Evolutionary conservation across 2,329 filamentous ascomycete genomes (phyloP).

Genomic region (Mollisiaceae sp.): DNA sequence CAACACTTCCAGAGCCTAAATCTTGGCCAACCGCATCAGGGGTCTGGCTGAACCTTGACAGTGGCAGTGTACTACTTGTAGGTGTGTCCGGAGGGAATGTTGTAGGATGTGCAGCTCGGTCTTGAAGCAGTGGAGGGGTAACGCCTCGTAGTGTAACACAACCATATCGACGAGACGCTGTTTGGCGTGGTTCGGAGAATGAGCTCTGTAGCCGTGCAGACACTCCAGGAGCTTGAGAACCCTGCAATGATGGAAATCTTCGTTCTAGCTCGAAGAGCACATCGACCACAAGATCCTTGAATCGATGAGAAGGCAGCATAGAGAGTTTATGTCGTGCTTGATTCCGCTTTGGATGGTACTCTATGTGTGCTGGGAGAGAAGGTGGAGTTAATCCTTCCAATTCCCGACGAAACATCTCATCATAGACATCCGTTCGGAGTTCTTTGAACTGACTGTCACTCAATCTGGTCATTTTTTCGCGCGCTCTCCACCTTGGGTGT

Average conservation of each 20-base stretch:
- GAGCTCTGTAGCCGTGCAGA: neutral
- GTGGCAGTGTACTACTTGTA: neutral
- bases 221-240: neutral
- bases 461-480: slow-evolving; percentile 25
- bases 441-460: slow-evolving; percentile 26
- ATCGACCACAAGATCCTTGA: slow-evolving; percentile 29
- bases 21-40: neutral
- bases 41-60: neutral
- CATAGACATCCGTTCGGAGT: slow-evolving; percentile 31
- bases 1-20: neutral
- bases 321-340: slow-evolving; percentile 29
- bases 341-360: slow-evolving; percentile 30
- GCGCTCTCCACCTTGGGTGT: slow-evolving; percentile 7
- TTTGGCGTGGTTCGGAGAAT: neutral
- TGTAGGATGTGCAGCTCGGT: slow-evolving; percentile 10
- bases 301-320: slow-evolving; percentile 20
- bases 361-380: slow-evolving; percentile 15
- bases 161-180: slow-evolving; percentile 11
- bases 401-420: slow-evolving; percentile 33
- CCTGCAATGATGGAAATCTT: slow-evolving; percentile 20
- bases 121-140: slow-evolving; percentile 8
- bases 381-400: slow-evolving; percentile 49
- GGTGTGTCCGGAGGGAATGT: neutral
- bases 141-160: neutral
- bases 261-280: slow-evolving; percentile 29